Evolutionary conservation across 345 rosid species (phyloP).

Genomic region (Eucalyptus regnans): DNA sequence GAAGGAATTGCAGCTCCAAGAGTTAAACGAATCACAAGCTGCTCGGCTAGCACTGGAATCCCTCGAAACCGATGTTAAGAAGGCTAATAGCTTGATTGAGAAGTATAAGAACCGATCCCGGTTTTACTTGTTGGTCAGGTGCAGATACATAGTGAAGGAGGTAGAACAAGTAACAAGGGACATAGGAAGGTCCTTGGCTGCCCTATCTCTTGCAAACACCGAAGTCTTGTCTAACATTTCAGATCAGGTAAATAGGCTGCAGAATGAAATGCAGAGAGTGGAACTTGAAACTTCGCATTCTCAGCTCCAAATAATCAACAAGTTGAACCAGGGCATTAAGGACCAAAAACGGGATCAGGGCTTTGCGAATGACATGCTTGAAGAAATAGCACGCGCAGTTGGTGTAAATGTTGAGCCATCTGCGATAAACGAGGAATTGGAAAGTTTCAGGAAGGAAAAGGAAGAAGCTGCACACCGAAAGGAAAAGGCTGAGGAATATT

Average conservation of each 20-base stretch:
- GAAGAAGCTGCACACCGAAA: conserved; percentile 54
- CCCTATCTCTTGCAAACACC: conserved; percentile 37
- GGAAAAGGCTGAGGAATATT: conserved; percentile 51
- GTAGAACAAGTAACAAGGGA: conserved; percentile 54
- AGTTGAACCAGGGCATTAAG: conserved; percentile 39
- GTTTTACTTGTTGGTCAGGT: conserved; percentile 48
- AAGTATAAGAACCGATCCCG: conserved; percentile 43
- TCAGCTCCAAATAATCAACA: conserved; percentile 46
- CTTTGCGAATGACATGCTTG: conserved; percentile 56
- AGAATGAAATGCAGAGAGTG: conserved; percentile 60
- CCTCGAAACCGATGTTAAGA: conserved; percentile 51
- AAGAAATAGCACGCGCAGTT: conserved; percentile 54
- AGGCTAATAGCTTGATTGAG: conserved; percentile 46
- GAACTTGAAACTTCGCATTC: conserved; percentile 43
- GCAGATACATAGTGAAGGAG: conserved; percentile 48
- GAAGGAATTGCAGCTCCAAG: conserved; percentile 39
- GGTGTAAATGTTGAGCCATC: conserved; percentile 65
- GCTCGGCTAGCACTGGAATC: conserved; percentile 39
- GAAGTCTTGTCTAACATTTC: conserved; percentile 46
- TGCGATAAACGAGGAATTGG: conserved; percentile 51
- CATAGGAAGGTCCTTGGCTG: conserved; percentile 50
- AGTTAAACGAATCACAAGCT: conserved; percentile 45
- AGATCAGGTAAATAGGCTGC: conserved; percentile 47
- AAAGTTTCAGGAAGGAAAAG: conserved; percentile 46
- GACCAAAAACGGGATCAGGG: conserved; percentile 54